These are phyloP conservation scores for Ophiostoma ips DNA, from an alignment of 2,329 filamentous ascomycete genomes.

Conservation along the genomic window DNA sequence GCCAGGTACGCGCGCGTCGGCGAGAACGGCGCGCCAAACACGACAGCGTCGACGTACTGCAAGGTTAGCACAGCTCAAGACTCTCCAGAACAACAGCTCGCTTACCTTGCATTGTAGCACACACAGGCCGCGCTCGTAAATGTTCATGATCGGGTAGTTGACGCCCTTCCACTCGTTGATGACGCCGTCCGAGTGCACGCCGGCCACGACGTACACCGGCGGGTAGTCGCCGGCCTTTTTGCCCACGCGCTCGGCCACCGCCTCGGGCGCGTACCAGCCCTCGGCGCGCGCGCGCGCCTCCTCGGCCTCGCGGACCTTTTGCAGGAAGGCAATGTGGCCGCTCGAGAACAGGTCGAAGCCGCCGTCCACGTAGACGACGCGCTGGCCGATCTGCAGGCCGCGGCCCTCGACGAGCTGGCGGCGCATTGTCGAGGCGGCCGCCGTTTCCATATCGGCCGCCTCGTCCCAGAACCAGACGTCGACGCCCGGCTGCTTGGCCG, in stretches of 20 bases:
- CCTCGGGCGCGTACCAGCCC: conserved; percentile 62
- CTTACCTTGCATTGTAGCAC: conserved; percentile 92
- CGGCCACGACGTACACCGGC: conserved; percentile 78
- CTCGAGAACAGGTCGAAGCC: conserved; percentile 95
- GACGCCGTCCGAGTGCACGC: conserved; percentile 85
- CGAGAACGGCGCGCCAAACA: conserved; percentile 83
- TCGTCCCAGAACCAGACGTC: conserved; percentile 73
- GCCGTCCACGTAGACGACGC: conserved; percentile 87
- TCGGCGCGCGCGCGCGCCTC: conserved; percentile 50
- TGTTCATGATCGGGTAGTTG: conserved; percentile 99
- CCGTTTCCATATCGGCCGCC: background rate
- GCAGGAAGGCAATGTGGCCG: conserved; percentile 90
- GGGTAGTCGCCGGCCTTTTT: conserved; percentile 56
- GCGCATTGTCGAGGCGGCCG: background rate
- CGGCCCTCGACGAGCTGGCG: conserved; percentile 54
- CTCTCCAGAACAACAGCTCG: no score
- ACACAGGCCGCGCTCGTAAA: conserved; percentile 88
- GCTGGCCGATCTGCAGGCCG: conserved; percentile 61
- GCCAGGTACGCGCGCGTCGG: conserved; percentile 68
- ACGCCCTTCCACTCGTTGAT: conserved; percentile 95
- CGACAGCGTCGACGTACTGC: conserved; percentile 75
- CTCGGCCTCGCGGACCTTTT: conserved; percentile 60
- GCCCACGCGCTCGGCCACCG: conserved; percentile 46
- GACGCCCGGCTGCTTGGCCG: conserved; percentile 61
- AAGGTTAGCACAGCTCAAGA: no score